Evolutionary conservation across 148 eudicot genomes (phyloP).

Genomic region (Camellia lanceoleosa): DNA sequence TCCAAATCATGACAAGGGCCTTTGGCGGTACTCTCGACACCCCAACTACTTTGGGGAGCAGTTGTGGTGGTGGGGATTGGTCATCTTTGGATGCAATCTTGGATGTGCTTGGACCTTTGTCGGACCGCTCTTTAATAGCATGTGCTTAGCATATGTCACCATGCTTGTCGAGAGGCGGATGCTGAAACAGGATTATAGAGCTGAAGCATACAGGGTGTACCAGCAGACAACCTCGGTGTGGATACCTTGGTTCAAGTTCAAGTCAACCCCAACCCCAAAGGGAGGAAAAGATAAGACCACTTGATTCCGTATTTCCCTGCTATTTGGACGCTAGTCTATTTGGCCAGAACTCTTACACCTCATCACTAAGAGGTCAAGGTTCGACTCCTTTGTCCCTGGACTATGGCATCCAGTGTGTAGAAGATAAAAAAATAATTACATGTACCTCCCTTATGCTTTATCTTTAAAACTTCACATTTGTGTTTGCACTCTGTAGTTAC

Average conservation of each 20-base stretch:
- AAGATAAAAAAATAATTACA: background rate
- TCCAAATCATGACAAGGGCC: slow-evolving; percentile 60
- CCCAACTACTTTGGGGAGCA: slow-evolving; percentile 98
- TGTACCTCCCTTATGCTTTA: background rate
- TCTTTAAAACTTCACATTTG: background rate
- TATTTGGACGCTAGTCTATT: background rate
- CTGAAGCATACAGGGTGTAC: slow-evolving; percentile 64
- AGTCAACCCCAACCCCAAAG: slow-evolving; percentile 33
- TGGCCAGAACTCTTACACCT: too few relatives aligned
- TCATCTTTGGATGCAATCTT: slow-evolving; percentile 67
- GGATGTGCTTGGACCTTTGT: slow-evolving; percentile 57
- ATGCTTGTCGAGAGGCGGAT: slow-evolving; percentile 77
- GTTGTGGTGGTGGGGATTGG: slow-evolving; percentile 98
- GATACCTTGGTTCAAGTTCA: slow-evolving; percentile 93
- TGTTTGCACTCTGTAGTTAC: background rate
- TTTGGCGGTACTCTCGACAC: slow-evolving; percentile 85
- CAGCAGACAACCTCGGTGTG: slow-evolving; percentile 82
- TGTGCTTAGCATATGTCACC: slow-evolving; percentile 81
- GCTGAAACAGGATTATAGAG: slow-evolving; percentile 58
- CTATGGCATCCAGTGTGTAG: too few relatives aligned
- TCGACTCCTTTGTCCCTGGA: too few relatives aligned
- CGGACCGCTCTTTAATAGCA: slow-evolving; percentile 65
- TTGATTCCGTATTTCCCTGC: slow-evolving; percentile 1
- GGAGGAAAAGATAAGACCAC: slow-evolving; percentile 52
- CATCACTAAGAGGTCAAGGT: too few relatives aligned